Evolutionary conservation across 2,329 filamentous ascomycete genomes (phyloP), one percentile per base, ranked within the genome.

Genomic region (Lecanicillium sp.): DNA sequence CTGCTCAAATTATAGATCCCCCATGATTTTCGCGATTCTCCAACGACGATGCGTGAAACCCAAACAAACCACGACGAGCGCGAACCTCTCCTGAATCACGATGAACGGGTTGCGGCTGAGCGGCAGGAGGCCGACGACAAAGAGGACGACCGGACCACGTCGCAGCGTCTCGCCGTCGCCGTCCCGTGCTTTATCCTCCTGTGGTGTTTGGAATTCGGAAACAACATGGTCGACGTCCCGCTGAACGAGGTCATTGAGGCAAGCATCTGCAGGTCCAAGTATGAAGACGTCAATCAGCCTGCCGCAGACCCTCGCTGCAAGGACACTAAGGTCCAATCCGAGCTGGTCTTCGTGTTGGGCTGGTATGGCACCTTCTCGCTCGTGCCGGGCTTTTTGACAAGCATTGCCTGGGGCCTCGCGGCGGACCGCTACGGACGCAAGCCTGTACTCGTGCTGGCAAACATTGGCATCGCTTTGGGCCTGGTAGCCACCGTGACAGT

Each of bases 301-400:
- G 21, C 38, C 9, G 12, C 14, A 9, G 49, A 48, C 19, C 32
- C 49, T 4, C 49, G 47, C 24, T 57, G 55, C 44, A 57, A 57
- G 45, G 49, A 49, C n/a, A 42, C 33, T 14, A 36, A 23, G 6
- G 53, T 57, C 9, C 54, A 57, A 52, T 37, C 52, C 2, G 55
- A 57, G 47, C 47, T 57, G 29, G 55, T 53, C 5, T 23, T 55
- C 5, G 49, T 56, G 4, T 33, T 35, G 14, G 55, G 54, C 5
- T 56, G 55, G 53, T 42, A 54, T n/a, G 40, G 51, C 8, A 53
- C 54, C 6, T 54, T 57, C 30, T 44, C 21, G 8, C 23, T 56
- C 23, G 29, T 57, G n/a, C 55, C 54, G 3, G 50, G 50, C 20
- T 30, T 55, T 4, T 21, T 57, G 3, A 54, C 50, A 30, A 49